Evolutionary conservation across 1,284 basidiomycete genomes (phyloP).

Genomic region (Cerrena zonata): DNA sequence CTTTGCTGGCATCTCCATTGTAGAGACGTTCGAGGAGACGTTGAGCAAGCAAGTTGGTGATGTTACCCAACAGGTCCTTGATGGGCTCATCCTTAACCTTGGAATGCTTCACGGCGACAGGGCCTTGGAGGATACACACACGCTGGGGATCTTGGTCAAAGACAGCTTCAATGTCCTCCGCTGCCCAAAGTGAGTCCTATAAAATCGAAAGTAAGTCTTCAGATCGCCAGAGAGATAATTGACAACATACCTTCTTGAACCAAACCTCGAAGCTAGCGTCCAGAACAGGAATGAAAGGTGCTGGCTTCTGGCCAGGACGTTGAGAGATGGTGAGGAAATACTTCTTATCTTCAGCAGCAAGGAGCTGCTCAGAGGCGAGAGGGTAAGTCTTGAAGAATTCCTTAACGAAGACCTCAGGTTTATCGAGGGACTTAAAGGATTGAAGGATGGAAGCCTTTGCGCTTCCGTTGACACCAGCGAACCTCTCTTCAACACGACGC

Average conservation of each 20-base stretch:
- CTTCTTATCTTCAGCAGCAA: conserved; percentile 91
- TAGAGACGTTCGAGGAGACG: conserved; percentile 83
- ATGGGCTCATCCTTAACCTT: conserved; percentile 89
- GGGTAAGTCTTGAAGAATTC: conserved; percentile 84
- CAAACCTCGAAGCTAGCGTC: conserved; percentile 92
- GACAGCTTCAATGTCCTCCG: conserved; percentile 97
- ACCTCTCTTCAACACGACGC: conserved; percentile 92
- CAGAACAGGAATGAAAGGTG: conserved; percentile 96
- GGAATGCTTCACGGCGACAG: conserved; percentile 87
- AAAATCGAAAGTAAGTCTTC: conserved; percentile 14
- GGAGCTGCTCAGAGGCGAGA: conserved; percentile 76
- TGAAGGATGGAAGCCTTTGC: conserved; percentile 86
- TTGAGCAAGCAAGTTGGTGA: conserved; percentile 73
- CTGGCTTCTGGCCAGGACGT: conserved; percentile 95
- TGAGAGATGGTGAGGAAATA: conserved; percentile 95
- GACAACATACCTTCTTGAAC: conserved; percentile 86
- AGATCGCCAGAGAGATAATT: conserved; percentile 4
- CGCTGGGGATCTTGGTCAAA: conserved; percentile 97
- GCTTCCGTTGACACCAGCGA: conserved; percentile 83
- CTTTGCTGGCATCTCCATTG: conserved; percentile 67
- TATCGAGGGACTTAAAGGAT: conserved; percentile 80
- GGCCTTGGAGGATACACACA: conserved; percentile 95
- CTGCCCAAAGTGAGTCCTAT: conserved; percentile 94
- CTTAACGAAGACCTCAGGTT: conserved; percentile 73
- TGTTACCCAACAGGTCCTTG: conserved; percentile 84